phyloP scores from a whole-genome alignment of 805 yeast genomes.

The Yarrowia sp. region DNA sequence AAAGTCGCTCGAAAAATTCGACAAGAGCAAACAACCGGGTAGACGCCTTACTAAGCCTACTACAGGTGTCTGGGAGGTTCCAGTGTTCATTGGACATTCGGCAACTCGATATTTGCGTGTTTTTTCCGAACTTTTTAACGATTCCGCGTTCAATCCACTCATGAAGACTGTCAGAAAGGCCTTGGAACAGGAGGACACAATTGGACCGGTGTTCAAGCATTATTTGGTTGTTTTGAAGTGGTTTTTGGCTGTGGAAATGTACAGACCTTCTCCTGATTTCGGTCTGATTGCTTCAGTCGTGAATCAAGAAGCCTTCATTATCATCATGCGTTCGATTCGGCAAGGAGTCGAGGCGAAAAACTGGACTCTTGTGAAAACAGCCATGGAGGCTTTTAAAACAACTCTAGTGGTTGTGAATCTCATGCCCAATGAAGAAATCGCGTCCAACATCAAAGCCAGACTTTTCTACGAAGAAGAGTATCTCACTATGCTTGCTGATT shows the following conservation, averaged over 20 bases:
- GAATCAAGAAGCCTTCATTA: slow-evolving; percentile 57
- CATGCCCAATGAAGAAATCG: slow-evolving; percentile 50
- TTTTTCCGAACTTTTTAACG: slow-evolving; percentile 4
- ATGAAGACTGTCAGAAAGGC: slow-evolving; percentile 52
- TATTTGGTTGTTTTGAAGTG: slow-evolving; percentile 66
- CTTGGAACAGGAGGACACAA: slow-evolving; percentile 42
- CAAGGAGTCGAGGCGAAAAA: slow-evolving; percentile 41
- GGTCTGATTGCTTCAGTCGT: slow-evolving; percentile 46
- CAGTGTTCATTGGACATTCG: background rate
- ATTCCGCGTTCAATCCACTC: slow-evolving; percentile 39
- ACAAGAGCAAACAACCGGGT: background rate
- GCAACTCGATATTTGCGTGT: background rate
- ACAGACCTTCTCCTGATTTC: slow-evolving; percentile 35
- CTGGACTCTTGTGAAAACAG: slow-evolving; percentile 66
- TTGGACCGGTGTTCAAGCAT: slow-evolving; percentile 39
- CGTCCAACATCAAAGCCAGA: slow-evolving; percentile 61
- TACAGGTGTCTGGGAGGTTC: slow-evolving; percentile 7
- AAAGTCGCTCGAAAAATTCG: slow-evolving; percentile 10
- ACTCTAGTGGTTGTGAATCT: slow-evolving; percentile 48
- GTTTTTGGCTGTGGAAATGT: slow-evolving; percentile 64
- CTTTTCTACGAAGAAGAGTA: slow-evolving; percentile 68
- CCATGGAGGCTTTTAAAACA: slow-evolving; percentile 64
- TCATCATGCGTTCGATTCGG: slow-evolving; percentile 48
- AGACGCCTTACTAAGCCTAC: background rate
- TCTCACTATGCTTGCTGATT: slow-evolving; percentile 51